Percentiles rank a stretch among this genome's conserved stretches.
phyloP scores from a whole-genome alignment of 169 alveolate genomes.

The Plasmodium knowlesi region DNA sequence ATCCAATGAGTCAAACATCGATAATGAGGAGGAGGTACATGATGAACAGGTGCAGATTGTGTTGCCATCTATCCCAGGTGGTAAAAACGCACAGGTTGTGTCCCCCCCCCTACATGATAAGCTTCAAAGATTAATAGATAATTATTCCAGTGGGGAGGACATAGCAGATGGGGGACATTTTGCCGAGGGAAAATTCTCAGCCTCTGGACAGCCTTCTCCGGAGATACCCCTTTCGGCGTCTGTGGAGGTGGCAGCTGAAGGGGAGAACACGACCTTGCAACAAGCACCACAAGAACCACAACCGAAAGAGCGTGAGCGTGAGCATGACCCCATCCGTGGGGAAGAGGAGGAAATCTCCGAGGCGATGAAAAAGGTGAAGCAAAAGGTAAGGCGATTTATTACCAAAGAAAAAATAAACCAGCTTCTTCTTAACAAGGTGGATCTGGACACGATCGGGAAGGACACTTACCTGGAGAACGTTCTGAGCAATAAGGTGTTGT shows the following conservation, averaged over 20 bases:
- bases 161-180: not conserved
- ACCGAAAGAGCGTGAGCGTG: no score
- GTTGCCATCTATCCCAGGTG: not conserved
- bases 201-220: not conserved
- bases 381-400: not conserved
- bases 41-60: not conserved
- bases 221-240: not conserved
- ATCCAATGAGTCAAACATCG: not conserved
- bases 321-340: not conserved
- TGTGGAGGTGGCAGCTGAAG: not conserved
- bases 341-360: not conserved
- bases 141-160: not conserved
- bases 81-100: not conserved
- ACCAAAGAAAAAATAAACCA: conserved; percentile 22
- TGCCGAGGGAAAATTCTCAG: not conserved
- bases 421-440: conserved; percentile 8
- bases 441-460: not conserved
- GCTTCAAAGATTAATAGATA: not conserved
- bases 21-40: not conserved
- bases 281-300: no score
- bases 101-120: not conserved
- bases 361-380: not conserved
- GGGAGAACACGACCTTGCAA: not conserved
- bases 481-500: conserved; percentile 3
- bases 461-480: conserved; percentile 5